Evolutionary conservation across 225 moss, liverwort and hornwort species (phyloP).

Genomic region (Climacium dendroides): DNA sequence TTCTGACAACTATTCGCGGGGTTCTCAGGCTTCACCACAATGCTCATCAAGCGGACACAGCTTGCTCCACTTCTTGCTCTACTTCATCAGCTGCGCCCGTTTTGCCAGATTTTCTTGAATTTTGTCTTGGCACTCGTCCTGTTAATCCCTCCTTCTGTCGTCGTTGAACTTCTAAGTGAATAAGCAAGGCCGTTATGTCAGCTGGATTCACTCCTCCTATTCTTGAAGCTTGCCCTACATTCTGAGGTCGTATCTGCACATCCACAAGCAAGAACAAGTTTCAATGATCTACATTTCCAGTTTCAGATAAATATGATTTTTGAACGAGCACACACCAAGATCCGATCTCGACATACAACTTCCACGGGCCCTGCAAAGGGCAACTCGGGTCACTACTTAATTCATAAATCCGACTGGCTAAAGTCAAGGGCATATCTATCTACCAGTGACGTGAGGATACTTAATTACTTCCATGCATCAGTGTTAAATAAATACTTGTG

Average conservation of each 20-base stretch:
- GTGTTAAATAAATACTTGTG: neutral
- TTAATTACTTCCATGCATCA: neutral
- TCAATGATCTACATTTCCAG: neutral
- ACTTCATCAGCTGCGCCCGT: neutral
- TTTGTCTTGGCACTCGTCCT: neutral
- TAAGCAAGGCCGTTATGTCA: conserved; percentile 72
- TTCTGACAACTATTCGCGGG: neutral
- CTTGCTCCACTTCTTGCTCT: neutral
- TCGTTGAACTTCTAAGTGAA: conserved; percentile 59
- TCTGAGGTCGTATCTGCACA: conserved; percentile 75
- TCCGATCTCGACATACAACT: neutral
- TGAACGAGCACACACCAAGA: neutral
- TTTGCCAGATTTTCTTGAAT: neutral
- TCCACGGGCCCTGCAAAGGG: neutral
- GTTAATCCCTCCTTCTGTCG: conserved; percentile 9
- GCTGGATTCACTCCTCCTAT: conserved; percentile 91
- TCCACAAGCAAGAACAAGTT: neutral
- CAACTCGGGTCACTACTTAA: neutral
- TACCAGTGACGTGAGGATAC: neutral
- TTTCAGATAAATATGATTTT: neutral
- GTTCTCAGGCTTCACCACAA: neutral
- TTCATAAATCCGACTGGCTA: neutral
- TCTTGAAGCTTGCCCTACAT: conserved; percentile 82
- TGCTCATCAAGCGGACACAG: conserved; percentile 3
- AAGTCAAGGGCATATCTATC: neutral